Percentiles rank a stretch among this genome's conserved stretches.
phyloP scores from a whole-genome alignment of 169 alveolate species.

The Hepatocystis sp. region DNA sequence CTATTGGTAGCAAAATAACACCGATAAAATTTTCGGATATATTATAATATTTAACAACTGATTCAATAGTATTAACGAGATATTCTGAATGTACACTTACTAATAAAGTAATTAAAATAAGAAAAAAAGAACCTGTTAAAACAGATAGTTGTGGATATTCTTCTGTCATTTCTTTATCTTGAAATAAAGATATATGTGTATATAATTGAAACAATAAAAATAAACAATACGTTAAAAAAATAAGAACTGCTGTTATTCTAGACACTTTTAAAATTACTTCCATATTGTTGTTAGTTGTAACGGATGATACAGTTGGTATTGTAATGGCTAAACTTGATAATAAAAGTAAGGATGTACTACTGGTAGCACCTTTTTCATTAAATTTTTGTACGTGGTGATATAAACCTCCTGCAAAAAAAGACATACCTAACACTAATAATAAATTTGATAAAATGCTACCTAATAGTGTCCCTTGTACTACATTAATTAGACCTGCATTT shows the following conservation, averaged over 20 bases:
- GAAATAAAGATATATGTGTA: conserved; percentile 86
- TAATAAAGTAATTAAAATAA: conserved; percentile 70
- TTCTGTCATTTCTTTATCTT: conserved; percentile 80
- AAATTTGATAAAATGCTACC: conserved; percentile 90
- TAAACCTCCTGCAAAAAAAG: conserved; percentile 91
- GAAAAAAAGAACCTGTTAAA: conserved; percentile 76
- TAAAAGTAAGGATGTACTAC: conserved; percentile 86
- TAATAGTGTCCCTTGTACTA: conserved; percentile 91
- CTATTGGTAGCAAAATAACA: conserved; percentile 90
- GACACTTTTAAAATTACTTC: conserved; percentile 83
- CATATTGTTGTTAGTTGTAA: conserved; percentile 48
- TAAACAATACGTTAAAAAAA: conserved; percentile 83
- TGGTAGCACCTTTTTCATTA: conserved; percentile 90
- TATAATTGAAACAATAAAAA: conserved; percentile 87
- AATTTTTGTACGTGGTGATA: conserved; percentile 88
- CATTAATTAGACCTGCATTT: conserved; percentile 84
- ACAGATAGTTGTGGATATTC: conserved; percentile 79
- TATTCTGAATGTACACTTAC: conserved; percentile 80
- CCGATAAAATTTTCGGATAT: conserved; percentile 90
- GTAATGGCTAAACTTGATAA: conserved; percentile 87
- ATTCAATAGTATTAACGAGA: conserved; percentile 83
- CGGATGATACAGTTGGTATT: conserved; percentile 86
- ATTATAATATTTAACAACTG: conserved; percentile 82
- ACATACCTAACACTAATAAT: conserved; percentile 90
- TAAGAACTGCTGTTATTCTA: conserved; percentile 85